Conservation (phyloP, 805 yeast genomes). For the Cyberlindnera saturnus region DNA sequence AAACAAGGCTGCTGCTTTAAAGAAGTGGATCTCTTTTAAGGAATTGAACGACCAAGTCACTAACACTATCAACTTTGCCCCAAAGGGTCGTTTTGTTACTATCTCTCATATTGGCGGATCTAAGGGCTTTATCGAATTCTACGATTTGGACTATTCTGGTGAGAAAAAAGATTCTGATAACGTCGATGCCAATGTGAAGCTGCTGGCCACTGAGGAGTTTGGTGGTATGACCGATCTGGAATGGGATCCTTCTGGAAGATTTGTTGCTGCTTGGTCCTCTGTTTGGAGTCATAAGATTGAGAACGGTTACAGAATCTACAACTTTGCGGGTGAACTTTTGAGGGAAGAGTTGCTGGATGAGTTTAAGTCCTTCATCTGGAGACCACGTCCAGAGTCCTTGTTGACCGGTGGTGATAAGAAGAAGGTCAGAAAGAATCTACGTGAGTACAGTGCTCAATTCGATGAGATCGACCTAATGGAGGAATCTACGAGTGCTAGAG, state of each 20-base stretch:
- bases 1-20: constrained; percentile 38
- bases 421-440: constrained; percentile 84
- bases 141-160: constrained; percentile 80
- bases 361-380: constrained; percentile 89
- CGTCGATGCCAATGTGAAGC: constrained; percentile 26
- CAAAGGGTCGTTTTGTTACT: constrained; percentile 82
- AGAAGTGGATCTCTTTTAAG: constrained; percentile 55
- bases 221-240: constrained; percentile 75
- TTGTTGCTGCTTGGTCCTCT: constrained; percentile 82
- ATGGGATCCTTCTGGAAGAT: constrained; percentile 98
- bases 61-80: constrained; percentile 81
- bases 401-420: constrained; percentile 75
- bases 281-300: constrained; percentile 78
- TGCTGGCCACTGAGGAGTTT: constrained; percentile 53
- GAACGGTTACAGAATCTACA: constrained; percentile 86
- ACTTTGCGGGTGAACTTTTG: constrained; percentile 70
- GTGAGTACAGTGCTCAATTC: constrained; percentile 86
- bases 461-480: constrained; percentile 96
- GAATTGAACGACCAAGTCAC: constrained; percentile 54
- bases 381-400: constrained; percentile 88
- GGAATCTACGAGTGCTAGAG: constrained; percentile 87
- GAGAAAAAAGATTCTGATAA: constrained; percentile 41
- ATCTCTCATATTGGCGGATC: constrained; percentile 39
- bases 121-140: constrained; percentile 73
- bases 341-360: constrained; percentile 75